Conservation (phyloP, 23 red algal genomes). For the Gracilaria gracilis region DNA sequence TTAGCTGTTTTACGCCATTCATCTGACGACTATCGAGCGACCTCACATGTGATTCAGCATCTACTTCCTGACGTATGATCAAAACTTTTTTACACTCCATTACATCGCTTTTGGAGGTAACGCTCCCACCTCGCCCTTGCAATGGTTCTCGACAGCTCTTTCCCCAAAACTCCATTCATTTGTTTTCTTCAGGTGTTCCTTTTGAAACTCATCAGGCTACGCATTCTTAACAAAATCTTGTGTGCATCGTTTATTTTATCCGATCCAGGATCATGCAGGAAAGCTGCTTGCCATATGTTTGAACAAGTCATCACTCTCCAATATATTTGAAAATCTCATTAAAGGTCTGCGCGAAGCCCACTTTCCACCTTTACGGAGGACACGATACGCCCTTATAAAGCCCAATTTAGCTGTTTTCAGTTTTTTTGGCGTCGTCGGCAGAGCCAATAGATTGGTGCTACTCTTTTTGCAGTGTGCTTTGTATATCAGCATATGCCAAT, state of each 20-base stretch:
- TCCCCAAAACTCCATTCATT: not conserved
- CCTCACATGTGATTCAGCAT: not conserved
- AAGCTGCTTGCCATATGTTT: not conserved
- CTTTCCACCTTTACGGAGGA: not conserved
- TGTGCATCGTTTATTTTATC: conserved; percentile 20
- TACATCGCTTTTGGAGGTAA: not conserved
- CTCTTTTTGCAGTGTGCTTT: conserved; percentile 7
- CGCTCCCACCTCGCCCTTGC: conserved; percentile 8
- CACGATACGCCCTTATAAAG: not conserved
- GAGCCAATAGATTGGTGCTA: conserved; percentile 4
- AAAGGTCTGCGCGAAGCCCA: conserved; percentile 11
- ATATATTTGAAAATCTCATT: conserved; percentile 15
- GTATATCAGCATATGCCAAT: not conserved
- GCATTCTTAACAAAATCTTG: not conserved
- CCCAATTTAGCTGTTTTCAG: not conserved
- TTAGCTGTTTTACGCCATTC: not conserved
- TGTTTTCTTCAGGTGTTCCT: not conserved
- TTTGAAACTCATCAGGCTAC: not conserved
- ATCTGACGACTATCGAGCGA: not conserved
- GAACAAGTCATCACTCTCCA: not conserved
- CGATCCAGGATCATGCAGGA: not conserved
- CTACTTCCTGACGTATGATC: not conserved
- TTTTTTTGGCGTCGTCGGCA: not conserved
- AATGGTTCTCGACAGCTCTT: not conserved
- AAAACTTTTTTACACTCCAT: not conserved